Evolutionary conservation across 306 rosid species (phyloP).

Genomic region (Lablab purpureus): DNA sequence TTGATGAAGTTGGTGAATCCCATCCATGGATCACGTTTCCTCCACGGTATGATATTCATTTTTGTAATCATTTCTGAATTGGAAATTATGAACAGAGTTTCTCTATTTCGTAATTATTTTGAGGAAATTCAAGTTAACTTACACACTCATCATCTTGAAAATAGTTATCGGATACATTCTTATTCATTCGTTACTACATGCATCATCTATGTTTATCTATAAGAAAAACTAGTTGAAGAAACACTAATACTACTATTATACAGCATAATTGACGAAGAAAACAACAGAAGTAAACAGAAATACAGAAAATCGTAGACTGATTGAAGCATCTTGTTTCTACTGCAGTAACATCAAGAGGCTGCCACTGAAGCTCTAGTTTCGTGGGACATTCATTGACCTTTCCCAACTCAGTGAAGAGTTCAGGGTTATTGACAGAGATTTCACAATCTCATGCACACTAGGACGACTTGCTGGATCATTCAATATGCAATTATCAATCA

Average conservation of each 20-base stretch:
- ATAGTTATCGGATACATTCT: neutral
- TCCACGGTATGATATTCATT: neutral
- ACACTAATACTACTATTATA: neutral
- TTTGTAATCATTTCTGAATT: neutral
- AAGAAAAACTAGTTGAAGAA: neutral
- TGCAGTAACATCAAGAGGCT: conserved; percentile 17
- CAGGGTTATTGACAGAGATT: conserved; percentile 60
- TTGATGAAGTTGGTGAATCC: neutral
- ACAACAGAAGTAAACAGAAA: neutral
- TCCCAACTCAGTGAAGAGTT: conserved; percentile 79
- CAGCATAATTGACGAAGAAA: neutral
- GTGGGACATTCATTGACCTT: conserved; percentile 46
- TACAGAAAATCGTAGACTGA: neutral
- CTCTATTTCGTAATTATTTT: neutral
- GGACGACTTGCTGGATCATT: conserved; percentile 73
- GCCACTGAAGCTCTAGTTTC: conserved; percentile 22
- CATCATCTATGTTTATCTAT: neutral
- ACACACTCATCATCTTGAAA: too few species aligned
- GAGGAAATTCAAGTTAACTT: neutral
- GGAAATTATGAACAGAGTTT: neutral
- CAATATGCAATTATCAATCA: conserved; percentile 59
- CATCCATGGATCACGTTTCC: neutral
- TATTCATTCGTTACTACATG: conserved; percentile 10
- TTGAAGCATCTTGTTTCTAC: conserved; percentile 7
- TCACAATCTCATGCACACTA: conserved; percentile 73